These are phyloP conservation scores for Eleusine coracana DNA, from an alignment of 176 grass and related monocot genomes.

Conservation along the genomic window DNA sequence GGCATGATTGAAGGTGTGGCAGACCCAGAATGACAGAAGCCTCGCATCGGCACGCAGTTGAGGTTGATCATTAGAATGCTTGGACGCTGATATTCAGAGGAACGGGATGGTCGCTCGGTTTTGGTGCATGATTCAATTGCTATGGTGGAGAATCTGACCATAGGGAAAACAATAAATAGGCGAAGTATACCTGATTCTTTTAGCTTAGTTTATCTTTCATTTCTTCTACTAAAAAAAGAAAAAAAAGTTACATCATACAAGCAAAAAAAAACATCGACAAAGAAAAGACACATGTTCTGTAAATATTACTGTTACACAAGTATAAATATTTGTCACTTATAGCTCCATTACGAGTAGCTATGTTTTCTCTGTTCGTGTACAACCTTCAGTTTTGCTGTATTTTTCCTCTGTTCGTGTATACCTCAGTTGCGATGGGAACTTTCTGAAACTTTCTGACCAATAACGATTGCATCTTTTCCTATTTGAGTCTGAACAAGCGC, in stretches of 20 bases:
- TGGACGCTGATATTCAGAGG: background rate
- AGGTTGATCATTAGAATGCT: background rate
- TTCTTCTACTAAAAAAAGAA: background rate
- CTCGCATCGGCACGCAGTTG: background rate
- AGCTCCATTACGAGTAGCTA: background rate
- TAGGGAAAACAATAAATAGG: slow-evolving; percentile 62
- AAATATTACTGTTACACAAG: slow-evolving; percentile 37
- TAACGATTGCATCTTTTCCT: background rate
- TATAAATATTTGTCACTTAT: slow-evolving; percentile 18
- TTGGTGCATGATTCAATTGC: slow-evolving; percentile 44
- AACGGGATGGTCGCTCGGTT: background rate
- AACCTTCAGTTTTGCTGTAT: background rate
- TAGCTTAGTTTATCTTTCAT: slow-evolving; percentile 41
- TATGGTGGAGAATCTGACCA: slow-evolving; percentile 51
- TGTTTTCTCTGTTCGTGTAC: background rate
- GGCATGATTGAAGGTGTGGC: background rate
- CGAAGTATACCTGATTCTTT: slow-evolving; percentile 57
- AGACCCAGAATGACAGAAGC: slow-evolving; percentile 10
- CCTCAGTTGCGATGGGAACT: background rate
- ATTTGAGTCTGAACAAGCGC: too few species aligned
- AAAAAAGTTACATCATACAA: background rate
- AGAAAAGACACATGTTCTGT: slow-evolving; percentile 16
- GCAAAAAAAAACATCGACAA: background rate
- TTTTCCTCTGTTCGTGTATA: background rate
- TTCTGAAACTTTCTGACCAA: too few species aligned